Conservation (phyloP, 106 monocot species). For the Allium sativum region DNA sequence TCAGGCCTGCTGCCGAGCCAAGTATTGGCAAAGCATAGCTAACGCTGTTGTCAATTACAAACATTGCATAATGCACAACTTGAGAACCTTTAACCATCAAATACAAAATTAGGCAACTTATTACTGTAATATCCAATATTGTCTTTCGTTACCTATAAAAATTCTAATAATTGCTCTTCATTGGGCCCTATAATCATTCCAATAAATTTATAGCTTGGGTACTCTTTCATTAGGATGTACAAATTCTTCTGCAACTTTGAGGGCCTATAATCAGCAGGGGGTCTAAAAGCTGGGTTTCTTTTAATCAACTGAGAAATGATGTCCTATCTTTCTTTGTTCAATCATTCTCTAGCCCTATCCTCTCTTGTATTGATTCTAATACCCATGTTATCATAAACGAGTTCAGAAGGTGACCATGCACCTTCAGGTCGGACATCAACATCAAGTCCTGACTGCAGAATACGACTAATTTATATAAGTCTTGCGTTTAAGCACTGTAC, state of each 20-base stretch:
- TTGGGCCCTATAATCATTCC: constrained; percentile 91
- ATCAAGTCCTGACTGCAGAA: constrained; percentile 51
- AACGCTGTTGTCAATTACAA: no score
- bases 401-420: constrained; percentile 82
- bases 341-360: constrained; percentile 64
- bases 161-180: no score
- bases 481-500: constrained; percentile 71
- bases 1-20: no score
- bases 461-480: constrained; percentile 62
- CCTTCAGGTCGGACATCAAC: constrained; percentile 79
- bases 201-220: constrained; percentile 92
- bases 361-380: constrained; percentile 85
- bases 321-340: constrained; percentile 68
- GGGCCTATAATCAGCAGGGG: constrained; percentile 87
- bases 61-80: no score
- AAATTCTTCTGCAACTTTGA: constrained; percentile 95
- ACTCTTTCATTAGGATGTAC: constrained; percentile 95
- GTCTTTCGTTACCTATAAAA: no score
- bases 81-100: no score
- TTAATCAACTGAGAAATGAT: constrained; percentile 85
- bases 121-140: no score
- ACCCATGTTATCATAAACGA: constrained; percentile 87
- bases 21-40: no score
- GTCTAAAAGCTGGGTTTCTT: constrained; percentile 79
- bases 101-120: no score